These are phyloP conservation scores for Hypoxylon trugodes DNA, from an alignment of 495 filamentous ascomycete genomes.

Conservation along the genomic window DNA sequence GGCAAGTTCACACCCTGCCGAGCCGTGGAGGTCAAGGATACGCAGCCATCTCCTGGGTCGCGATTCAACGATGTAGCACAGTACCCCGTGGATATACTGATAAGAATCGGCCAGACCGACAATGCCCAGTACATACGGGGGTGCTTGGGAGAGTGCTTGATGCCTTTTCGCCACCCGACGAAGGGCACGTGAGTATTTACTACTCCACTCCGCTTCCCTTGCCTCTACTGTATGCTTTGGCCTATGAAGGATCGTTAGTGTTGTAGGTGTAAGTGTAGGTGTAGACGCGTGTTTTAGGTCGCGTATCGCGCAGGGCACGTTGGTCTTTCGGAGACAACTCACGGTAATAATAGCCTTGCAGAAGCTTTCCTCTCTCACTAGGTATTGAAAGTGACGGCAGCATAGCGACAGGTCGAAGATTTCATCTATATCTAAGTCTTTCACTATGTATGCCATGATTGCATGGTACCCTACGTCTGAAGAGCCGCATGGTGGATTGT, in stretches of 20 bases:
- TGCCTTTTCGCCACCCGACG: constrained; percentile 67
- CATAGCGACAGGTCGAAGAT: no score
- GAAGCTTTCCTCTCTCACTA: no score
- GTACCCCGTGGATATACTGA: constrained; percentile 67
- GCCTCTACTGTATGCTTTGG: constrained; percentile 69
- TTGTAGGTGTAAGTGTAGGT: no score
- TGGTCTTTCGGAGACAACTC: no score
- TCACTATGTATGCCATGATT: no score
- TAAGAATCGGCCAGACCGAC: constrained; percentile 69
- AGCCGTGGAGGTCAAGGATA: constrained; percentile 66
- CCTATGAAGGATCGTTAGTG: constrained; percentile 49
- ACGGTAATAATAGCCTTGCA: no score
- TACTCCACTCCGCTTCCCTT: constrained; percentile 55
- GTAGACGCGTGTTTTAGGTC: no score
- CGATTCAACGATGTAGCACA: constrained; percentile 64
- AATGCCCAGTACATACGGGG: constrained; percentile 67
- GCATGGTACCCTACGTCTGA: no score
- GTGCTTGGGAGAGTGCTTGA: constrained; percentile 67
- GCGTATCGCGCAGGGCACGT: no score
- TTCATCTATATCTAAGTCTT: no score
- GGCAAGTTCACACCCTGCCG: constrained; percentile 62
- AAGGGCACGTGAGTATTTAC: constrained; percentile 64
- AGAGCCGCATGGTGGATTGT: no score
- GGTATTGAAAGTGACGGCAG: no score
- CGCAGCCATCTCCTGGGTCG: constrained; percentile 62